Evolutionary conservation across 768 basidiomycete genomes (phyloP).

Genomic region (Ramaria sp.): DNA sequence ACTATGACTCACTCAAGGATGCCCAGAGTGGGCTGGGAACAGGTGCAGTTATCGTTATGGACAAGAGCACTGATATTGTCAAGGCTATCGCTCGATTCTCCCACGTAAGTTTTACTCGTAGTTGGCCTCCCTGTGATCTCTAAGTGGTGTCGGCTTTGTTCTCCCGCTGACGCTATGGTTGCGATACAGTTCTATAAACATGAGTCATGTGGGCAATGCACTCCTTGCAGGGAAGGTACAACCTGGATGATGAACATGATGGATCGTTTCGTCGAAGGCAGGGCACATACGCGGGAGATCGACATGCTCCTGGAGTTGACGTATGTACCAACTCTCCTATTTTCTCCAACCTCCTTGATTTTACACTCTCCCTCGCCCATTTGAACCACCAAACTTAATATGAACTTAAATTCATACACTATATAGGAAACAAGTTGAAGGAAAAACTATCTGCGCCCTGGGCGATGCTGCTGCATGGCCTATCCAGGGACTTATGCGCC

Average conservation of each 20-base stretch:
- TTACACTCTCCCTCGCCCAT: not conserved
- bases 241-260: conserved; percentile 99
- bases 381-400: not conserved
- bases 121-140: not conserved
- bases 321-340: conserved; percentile 30
- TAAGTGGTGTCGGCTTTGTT: not conserved
- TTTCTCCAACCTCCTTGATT: not conserved
- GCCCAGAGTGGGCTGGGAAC: conserved; percentile 95
- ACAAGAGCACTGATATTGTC: conserved; percentile 94
- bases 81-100: conserved; percentile 91
- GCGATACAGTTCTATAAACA: conserved; percentile 82
- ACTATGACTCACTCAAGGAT: conserved; percentile 96
- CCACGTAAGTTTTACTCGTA: conserved; percentile 39
- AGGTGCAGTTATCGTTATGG: conserved; percentile 98
- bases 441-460: conserved; percentile 92
- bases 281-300: conserved; percentile 87
- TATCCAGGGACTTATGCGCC: conserved; percentile 94
- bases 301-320: conserved; percentile 97
- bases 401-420: not conserved
- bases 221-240: conserved; percentile 88
- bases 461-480: conserved; percentile 99
- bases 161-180: not conserved
- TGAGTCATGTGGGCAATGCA: conserved; percentile 96
- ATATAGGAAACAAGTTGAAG: conserved; percentile 86
- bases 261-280: conserved; percentile 88